phyloP scores from a whole-genome alignment of 768 basidiomycete species.

The Podaxis sp. region DNA sequence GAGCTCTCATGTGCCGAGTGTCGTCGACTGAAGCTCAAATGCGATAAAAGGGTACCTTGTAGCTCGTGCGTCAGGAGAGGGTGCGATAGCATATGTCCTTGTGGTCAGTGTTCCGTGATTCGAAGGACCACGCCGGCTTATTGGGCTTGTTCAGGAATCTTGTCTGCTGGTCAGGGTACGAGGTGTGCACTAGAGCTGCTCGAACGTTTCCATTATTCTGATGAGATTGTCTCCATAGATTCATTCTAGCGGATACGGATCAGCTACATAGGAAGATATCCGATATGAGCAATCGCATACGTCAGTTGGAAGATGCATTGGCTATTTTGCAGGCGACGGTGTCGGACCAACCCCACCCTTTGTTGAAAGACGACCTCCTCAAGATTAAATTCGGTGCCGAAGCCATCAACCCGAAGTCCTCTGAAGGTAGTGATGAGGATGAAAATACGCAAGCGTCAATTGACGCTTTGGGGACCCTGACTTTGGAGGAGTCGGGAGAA shows the following conservation, averaged over 20 bases:
- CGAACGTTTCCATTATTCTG: background rate
- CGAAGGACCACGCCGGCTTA: background rate
- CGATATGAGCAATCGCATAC: conserved; percentile 64
- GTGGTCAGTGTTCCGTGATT: conserved; percentile 29
- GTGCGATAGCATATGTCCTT: conserved; percentile 63
- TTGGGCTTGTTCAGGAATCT: conserved; percentile 28
- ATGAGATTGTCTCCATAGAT: conserved; percentile 29
- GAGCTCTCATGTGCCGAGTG: conserved; percentile 55
- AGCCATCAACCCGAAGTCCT: conserved; percentile 28
- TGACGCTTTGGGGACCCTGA: conserved; percentile 61
- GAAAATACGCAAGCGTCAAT: conserved; percentile 31
- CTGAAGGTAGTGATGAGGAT: conserved; percentile 27
- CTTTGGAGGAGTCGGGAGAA: conserved; percentile 54
- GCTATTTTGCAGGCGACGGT: conserved; percentile 55
- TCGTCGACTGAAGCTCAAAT: conserved; percentile 44
- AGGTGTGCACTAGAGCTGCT: conserved; percentile 23
- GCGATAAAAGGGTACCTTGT: conserved; percentile 50
- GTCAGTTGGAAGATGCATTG: conserved; percentile 64
- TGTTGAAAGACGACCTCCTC: conserved; percentile 50
- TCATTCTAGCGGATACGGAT: conserved; percentile 62
- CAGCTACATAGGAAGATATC: conserved; percentile 62
- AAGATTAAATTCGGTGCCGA: conserved; percentile 56
- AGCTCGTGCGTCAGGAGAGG: conserved; percentile 50
- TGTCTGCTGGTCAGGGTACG: conserved; percentile 50
- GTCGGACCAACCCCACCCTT: conserved; percentile 55